Conservation (phyloP, 2,329 filamentous ascomycete species). For the Penicillium fuscoglaucum region DNA sequence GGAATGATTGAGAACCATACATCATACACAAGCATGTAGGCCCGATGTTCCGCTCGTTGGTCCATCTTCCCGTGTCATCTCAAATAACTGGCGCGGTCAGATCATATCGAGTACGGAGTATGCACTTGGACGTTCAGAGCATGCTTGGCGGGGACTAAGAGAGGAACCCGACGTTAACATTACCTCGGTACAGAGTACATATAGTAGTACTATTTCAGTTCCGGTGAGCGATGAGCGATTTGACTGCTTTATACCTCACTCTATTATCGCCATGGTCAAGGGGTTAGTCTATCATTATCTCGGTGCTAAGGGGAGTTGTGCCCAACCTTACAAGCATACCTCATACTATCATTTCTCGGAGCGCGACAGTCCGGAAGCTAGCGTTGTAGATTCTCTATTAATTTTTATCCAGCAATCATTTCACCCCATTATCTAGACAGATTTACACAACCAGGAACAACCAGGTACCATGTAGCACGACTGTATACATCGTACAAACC, state of each 20-base stretch:
- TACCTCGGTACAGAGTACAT: neutral
- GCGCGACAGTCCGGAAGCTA: neutral
- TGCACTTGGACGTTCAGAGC: constrained; percentile 5
- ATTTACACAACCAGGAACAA: neutral
- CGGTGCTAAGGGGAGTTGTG: neutral
- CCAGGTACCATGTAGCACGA: neutral
- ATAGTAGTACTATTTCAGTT: neutral
- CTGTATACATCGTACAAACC: constrained; percentile 3
- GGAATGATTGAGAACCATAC: neutral
- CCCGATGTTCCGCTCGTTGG: neutral
- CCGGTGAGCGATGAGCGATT: neutral
- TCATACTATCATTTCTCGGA: neutral
- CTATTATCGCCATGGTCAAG: neutral
- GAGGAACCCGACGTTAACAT: neutral
- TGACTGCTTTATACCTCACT: neutral
- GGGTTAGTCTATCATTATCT: neutral
- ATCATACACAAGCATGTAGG: neutral
- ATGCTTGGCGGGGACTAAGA: constrained; percentile 7
- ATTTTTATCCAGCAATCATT: neutral
- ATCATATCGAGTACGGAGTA: constrained; percentile 1
- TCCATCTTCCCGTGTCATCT: neutral
- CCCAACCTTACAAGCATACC: neutral
- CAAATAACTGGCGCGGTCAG: neutral
- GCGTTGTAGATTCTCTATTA: neutral
- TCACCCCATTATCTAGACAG: neutral